Base-by-base conservation (phyloP, 2,329 filamentous ascomycete genomes). In the Macrophomina pseudophaseolina region DNA sequence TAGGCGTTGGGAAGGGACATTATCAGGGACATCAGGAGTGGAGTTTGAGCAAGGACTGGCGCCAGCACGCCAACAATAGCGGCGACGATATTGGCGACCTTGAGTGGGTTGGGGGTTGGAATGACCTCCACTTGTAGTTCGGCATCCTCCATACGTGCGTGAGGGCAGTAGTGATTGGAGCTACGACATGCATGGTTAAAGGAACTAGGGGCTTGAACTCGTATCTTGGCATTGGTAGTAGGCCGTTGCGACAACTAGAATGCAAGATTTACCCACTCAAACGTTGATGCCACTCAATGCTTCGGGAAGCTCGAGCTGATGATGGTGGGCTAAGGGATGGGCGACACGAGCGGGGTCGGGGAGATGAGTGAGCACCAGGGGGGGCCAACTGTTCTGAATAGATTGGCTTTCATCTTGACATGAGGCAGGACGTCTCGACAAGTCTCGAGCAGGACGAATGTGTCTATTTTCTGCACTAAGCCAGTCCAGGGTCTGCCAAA, bases 21-120 rank as follows among this genome's bases (percentile, higher is more conserved):
- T 28, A 16, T 71, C 54, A 76, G 77, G 69, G 73, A 76, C 68
- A 74, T 49, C 63, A 66, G 44, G 65, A 74, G 62, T 83, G 82
- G 80, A 79, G 75, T 72, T 76, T 78, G 70, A 82, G 79, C 70
- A 81, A 80, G 72, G 82, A 84, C 71, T 84, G 82, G 82, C 81
- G 82, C 72, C 78, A 80, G 66, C 80, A 83, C 71, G 74, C 70
- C 68, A 68, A 72, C 72, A 69, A 49, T 72, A 71, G 68, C 72
- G 79, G 86, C 74, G 88, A 90, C 75, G 90, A 91, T 81, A 86
- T 92, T 78, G 90, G 89, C 76, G 91, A 94, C 76, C 82, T 94
- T 84, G 93, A 97, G 88, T 97, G 94, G 90, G 92, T 97, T 88
- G 93, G 93, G 84, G 92, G 91, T 82, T 96, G 92, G 88, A 89